phyloP scores from a whole-genome alignment of 768 basidiomycete genomes.

The Cystoderma amianthinum region DNA sequence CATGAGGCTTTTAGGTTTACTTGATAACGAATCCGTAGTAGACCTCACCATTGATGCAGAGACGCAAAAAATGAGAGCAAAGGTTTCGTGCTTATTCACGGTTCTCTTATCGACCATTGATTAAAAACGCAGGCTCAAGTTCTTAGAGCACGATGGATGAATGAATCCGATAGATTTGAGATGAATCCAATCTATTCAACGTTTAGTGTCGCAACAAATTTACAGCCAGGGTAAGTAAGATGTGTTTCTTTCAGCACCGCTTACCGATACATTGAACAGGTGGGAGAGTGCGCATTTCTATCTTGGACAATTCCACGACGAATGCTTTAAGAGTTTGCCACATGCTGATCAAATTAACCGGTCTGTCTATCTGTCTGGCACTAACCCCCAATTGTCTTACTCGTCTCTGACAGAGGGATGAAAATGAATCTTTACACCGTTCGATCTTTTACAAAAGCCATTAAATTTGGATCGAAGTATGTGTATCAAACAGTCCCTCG shows the following conservation, averaged over 20 bases:
- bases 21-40: slow-evolving; percentile 34
- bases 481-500: slow-evolving; percentile 95
- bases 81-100: slow-evolving; percentile 34
- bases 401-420: slow-evolving; percentile 33
- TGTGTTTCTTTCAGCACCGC: neutral
- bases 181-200: slow-evolving; percentile 51
- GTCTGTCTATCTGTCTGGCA: slow-evolving; percentile 19
- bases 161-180: slow-evolving; percentile 81
- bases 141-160: slow-evolving; percentile 88
- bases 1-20: slow-evolving; percentile 46
- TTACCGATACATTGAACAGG: slow-evolving; percentile 22
- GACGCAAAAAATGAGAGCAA: slow-evolving; percentile 57
- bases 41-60: slow-evolving; percentile 54
- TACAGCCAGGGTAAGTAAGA: slow-evolving; percentile 42
- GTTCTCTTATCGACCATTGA: slow-evolving; percentile 1
- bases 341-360: slow-evolving; percentile 35
- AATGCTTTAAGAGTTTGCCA: slow-evolving; percentile 54
- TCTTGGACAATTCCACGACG: slow-evolving; percentile 85
- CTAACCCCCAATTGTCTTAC: neutral
- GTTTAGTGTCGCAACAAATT: slow-evolving; percentile 43
- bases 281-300: slow-evolving; percentile 87
- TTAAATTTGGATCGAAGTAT: slow-evolving; percentile 84
- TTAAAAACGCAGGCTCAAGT: slow-evolving; percentile 53
- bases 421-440: slow-evolving; percentile 64
- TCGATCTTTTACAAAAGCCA: slow-evolving; percentile 60